Evolutionary conservation across 768 basidiomycete species (phyloP), one percentile per base, ranked within the genome.

Genomic region (Podaxis pistillaris): DNA sequence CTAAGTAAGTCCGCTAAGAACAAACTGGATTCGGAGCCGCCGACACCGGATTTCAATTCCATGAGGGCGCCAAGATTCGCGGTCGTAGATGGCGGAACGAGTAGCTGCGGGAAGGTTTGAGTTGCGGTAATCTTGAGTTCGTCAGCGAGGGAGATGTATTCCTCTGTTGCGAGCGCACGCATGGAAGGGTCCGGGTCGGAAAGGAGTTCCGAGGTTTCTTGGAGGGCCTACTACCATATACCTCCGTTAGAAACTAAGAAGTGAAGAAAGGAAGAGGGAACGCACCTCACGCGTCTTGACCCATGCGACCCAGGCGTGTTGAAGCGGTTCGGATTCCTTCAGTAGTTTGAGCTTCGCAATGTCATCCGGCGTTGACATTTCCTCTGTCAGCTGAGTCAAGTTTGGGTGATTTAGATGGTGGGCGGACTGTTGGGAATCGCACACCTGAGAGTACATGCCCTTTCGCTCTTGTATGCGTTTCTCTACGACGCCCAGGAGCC

Each of bases 31-130:
- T 99, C 96, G 0, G 88, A 87, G 0, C 96, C 96, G 0, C 96
- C 96, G 0, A 95, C 93, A 15, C 95, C 96, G 0, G 94, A 86
- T 69, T 96, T 96, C 53, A 98, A 78, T 68, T 98, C 96, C 64
- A 99, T 77, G 55, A 98, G 79, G 2, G 93, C 93, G 9, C 90
- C 89, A 15, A 93, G 77, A 2, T 82, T 73, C 0, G 77, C 76
- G 0, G 93, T 93, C 2, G 81, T 66, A 0, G 91, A 91, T 0
- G 86, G 76, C 0, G 93, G 94, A 1, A 92, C 80, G 61, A 96
- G 85, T 2, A 94, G 81, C 0, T 81, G 67, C 0, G 94, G 92
- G 68, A 96, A 87, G 0, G 80, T 84, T 12, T 68, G 67, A 36
- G 77, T 71, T 33, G 81, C 63, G 24, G 78, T 70, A 3, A 73